These are phyloP conservation scores for Biscogniauxia mediterranea DNA, from an alignment of 2,329 filamentous ascomycete genomes.

Conservation along the genomic window DNA sequence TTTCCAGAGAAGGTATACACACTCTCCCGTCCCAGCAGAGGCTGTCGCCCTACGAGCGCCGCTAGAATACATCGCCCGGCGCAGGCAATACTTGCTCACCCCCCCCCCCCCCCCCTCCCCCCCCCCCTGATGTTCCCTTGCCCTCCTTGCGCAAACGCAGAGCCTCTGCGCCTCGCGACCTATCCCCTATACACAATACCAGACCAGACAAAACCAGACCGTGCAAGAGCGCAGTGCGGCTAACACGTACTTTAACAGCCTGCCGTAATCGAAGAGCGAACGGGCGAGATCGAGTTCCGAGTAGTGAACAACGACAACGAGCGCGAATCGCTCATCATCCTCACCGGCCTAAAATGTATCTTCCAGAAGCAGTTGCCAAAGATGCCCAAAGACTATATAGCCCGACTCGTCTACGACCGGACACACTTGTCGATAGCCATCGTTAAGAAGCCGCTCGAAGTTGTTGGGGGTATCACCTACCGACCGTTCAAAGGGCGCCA, in stretches of 20 bases:
- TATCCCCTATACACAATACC: slow-evolving; percentile 2
- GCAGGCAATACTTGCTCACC: neutral
- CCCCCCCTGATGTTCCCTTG: too few relatives aligned
- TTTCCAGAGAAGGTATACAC: slow-evolving; percentile 78
- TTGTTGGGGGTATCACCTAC: slow-evolving; percentile 97
- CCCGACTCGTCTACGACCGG: slow-evolving; percentile 92
- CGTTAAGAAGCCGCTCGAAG: slow-evolving; percentile 91
- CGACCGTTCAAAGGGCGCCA: slow-evolving; percentile 86
- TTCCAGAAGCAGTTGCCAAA: slow-evolving; percentile 98
- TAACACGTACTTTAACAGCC: slow-evolving; percentile 50
- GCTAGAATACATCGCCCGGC: neutral
- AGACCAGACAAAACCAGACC: neutral
- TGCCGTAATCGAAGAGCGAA: slow-evolving; percentile 89
- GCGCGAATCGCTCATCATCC: slow-evolving; percentile 85
- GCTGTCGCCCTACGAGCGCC: neutral
- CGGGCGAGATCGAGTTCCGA: slow-evolving; percentile 92
- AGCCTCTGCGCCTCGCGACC: neutral
- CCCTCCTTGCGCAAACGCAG: too few relatives aligned
- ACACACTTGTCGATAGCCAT: slow-evolving; percentile 96
- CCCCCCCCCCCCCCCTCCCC: neutral
- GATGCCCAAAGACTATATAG: slow-evolving; percentile 99
- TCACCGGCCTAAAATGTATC: slow-evolving; percentile 94
- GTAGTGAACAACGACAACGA: slow-evolving; percentile 96
- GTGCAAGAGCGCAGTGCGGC: slow-evolving; percentile 12
- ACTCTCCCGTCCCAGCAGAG: slow-evolving; percentile 11